Percentiles rank a stretch among this genome's conserved stretches.
These are phyloP conservation scores for Chlamydomonas sp. DNA, from an alignment of 139 green algal genomes.

Conservation along the genomic window DNA sequence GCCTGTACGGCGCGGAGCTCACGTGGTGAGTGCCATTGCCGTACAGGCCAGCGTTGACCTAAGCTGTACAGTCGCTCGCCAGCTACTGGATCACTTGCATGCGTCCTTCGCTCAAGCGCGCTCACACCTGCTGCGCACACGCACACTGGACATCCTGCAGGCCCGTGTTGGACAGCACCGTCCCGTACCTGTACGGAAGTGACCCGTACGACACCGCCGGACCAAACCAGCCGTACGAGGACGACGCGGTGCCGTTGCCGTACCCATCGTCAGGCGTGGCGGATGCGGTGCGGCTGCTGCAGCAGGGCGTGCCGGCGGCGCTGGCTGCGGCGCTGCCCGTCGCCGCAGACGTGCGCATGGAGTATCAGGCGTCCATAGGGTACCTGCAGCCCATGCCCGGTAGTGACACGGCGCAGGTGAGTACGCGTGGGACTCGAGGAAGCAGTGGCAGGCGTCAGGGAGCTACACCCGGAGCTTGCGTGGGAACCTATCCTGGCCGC, in stretches of 20 bases:
- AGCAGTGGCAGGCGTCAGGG: background rate
- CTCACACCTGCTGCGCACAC: no score
- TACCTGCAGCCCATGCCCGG: conserved; percentile 4
- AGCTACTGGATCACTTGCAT: no score
- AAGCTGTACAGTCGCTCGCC: no score
- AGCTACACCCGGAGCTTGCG: no score
- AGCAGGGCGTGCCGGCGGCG: background rate
- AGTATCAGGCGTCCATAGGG: conserved; percentile 1
- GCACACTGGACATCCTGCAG: background rate
- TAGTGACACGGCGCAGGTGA: background rate
- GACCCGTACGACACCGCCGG: no score
- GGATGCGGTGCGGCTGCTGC: background rate
- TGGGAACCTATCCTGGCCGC: no score
- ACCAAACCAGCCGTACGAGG: background rate
- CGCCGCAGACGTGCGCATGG: background rate
- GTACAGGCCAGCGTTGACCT: background rate
- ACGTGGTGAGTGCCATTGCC: background rate
- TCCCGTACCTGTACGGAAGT: background rate
- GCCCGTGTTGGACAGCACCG: conserved; percentile 5
- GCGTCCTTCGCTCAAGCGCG: no score
- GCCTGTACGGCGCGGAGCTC: conserved; percentile 2
- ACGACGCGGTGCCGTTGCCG: background rate
- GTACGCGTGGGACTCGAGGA: background rate
- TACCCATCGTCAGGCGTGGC: background rate
- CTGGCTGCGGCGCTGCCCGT: background rate